A percentile compares a stretch with the other conserved stretches of the same genome.
Evolutionary conservation across 345 rosid genomes (phyloP).

Genomic region (Eucalyptus albens): DNA sequence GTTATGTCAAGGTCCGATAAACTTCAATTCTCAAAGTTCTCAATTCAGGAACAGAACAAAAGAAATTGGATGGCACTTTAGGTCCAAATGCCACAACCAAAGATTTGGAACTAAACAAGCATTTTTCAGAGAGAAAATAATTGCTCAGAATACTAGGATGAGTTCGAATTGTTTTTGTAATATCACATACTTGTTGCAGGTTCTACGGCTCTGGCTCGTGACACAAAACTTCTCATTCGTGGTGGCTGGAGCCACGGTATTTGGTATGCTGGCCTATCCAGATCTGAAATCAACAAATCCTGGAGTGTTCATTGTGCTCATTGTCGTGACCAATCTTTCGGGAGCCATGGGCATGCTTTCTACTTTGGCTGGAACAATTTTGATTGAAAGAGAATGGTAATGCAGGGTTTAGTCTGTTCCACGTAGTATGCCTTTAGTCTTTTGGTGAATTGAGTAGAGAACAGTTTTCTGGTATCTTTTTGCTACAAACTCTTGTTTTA

Average conservation of each 20-base stretch:
- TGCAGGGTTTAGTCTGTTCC: background rate
- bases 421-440: too few relatives aligned
- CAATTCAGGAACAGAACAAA: too few relatives aligned
- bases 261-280: slow-evolving; percentile 29
- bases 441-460: too few relatives aligned
- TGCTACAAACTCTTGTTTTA: too few relatives aligned
- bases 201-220: slow-evolving; percentile 62
- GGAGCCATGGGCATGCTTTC: slow-evolving; percentile 81
- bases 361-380: slow-evolving; percentile 71
- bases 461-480: background rate
- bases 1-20: slow-evolving; percentile 38
- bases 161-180: background rate
- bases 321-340: slow-evolving; percentile 37
- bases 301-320: slow-evolving; percentile 25
- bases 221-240: slow-evolving; percentile 67
- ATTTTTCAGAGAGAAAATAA: too few relatives aligned
- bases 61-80: too few relatives aligned
- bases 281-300: slow-evolving; percentile 25
- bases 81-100: too few relatives aligned
- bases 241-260: slow-evolving; percentile 60
- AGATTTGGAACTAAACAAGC: too few relatives aligned
- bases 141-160: background rate
- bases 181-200: slow-evolving; percentile 10
- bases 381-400: slow-evolving; percentile 94
- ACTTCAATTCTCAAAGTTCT: too few relatives aligned